Conservation (phyloP, 2,329 filamentous ascomycete genomes). For the Cladosporium sp. region DNA sequence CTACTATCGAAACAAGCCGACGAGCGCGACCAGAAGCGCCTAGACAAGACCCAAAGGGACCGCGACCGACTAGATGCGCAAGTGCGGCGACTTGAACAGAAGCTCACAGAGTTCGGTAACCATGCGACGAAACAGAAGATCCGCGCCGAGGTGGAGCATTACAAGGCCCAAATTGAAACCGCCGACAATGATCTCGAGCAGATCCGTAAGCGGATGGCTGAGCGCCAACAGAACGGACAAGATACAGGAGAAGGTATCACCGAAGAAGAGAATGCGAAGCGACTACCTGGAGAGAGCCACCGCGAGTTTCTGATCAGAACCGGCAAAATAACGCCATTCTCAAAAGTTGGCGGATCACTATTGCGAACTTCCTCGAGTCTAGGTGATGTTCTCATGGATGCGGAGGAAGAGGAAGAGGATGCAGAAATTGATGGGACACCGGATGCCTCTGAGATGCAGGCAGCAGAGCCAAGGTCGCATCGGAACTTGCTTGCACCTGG, state of each 20-base stretch:
- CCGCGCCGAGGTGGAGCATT: constrained; percentile 65
- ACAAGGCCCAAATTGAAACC: constrained; percentile 65
- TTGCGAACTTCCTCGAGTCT: constrained; percentile 68
- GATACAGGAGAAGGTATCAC: constrained; percentile 44
- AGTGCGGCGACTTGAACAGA: constrained; percentile 60
- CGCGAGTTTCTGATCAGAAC: constrained; percentile 91
- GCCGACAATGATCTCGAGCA: constrained; percentile 74
- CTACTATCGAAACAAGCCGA: constrained; percentile 63
- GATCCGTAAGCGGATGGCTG: constrained; percentile 78
- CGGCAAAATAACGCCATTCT: constrained; percentile 96
- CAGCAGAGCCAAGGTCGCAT: constrained; percentile 45
- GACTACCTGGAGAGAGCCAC: constrained; percentile 76
- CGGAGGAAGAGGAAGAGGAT: constrained; percentile 68
- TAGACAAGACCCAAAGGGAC: constrained; percentile 58
- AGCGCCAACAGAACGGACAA: constrained; percentile 64
- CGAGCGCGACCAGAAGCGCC: constrained; percentile 63
- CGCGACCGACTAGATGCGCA: constrained; percentile 65
- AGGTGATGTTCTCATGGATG: constrained; percentile 76
- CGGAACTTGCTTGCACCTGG: constrained; percentile 52
- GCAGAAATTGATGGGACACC: constrained; percentile 42
- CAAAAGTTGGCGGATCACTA: constrained; percentile 69
- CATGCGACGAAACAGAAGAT: constrained; percentile 60
- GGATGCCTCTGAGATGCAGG: constrained; percentile 31
- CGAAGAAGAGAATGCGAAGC: constrained; percentile 56
- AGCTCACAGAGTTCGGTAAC: constrained; percentile 57